These are phyloP conservation scores for Trichopus zeylanicus DNA, from an alignment of 116 monocot species.

Conservation along the genomic window DNA sequence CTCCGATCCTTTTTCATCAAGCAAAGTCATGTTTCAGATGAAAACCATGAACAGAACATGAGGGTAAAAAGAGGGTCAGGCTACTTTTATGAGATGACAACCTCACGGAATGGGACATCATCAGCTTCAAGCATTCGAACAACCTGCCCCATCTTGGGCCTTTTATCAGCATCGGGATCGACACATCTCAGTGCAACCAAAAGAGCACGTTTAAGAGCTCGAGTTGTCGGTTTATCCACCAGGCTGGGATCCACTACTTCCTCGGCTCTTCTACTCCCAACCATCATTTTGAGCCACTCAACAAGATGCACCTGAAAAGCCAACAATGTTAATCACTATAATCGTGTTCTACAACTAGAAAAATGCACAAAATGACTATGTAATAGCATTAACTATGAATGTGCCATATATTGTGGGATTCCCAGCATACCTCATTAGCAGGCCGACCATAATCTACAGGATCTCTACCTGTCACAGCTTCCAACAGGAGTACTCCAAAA, in stretches of 20 bases:
- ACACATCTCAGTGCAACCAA: no score
- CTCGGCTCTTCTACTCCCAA: slow-evolving; percentile 63
- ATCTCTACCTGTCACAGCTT: slow-evolving; percentile 75
- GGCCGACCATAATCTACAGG: slow-evolving; percentile 81
- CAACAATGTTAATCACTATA: no score
- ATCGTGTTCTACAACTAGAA: no score
- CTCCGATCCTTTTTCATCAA: slow-evolving; percentile 40
- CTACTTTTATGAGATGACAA: no score
- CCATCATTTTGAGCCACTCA: slow-evolving; percentile 94
- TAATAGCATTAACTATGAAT: no score
- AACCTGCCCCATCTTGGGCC: no score
- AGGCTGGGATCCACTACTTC: slow-evolving; percentile 67
- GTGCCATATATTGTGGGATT: neutral
- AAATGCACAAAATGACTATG: no score
- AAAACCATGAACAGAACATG: no score
- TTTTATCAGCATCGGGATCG: no score
- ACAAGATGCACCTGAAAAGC: slow-evolving; percentile 69
- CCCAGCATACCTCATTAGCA: slow-evolving; percentile 53
- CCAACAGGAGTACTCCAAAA: slow-evolving; percentile 74
- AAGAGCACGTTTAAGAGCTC: slow-evolving; percentile 67
- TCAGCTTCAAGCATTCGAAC: no score
- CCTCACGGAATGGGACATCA: no score
- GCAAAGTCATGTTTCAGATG: neutral
- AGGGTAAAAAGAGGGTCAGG: no score
- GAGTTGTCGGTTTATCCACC: slow-evolving; percentile 46